Percentiles rank a stretch among this genome's conserved stretches.
Evolutionary conservation across 2,329 filamentous ascomycete genomes (phyloP).

Genomic region (Aspergillus hortae): DNA sequence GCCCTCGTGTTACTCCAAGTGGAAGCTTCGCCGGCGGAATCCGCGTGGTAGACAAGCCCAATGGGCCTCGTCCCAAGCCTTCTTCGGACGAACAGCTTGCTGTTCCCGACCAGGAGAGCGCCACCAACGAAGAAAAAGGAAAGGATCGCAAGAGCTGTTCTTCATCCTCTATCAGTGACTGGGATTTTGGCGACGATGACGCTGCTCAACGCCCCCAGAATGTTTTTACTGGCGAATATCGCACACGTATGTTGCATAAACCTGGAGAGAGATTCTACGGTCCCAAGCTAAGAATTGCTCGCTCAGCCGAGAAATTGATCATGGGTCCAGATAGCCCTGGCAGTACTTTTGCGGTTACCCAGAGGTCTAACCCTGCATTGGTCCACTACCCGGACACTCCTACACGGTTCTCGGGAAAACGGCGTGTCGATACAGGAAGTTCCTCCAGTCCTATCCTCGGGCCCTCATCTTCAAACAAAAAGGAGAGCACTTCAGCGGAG

Average conservation of each 20-base stretch:
- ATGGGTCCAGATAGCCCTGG: slow-evolving; percentile 16
- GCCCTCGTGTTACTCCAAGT: neutral
- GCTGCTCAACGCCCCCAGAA: slow-evolving; percentile 6
- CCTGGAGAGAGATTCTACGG: slow-evolving; percentile 12
- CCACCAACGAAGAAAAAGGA: neutral
- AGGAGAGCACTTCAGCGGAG: neutral
- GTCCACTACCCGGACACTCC: slow-evolving; percentile 1
- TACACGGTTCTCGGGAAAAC: neutral
- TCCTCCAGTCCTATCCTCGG: neutral
- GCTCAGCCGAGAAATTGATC: slow-evolving; percentile 25
- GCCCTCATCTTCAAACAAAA: neutral
- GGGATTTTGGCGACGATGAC: slow-evolving; percentile 32
- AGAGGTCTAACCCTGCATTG: neutral
- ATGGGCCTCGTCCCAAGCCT: slow-evolving; percentile 7
- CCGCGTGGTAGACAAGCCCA: slow-evolving; percentile 8
- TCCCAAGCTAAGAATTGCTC: slow-evolving; percentile 24
- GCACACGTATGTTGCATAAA: slow-evolving; percentile 6
- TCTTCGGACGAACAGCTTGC: neutral
- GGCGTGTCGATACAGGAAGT: neutral
- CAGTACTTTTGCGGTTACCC: neutral
- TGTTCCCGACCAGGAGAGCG: neutral
- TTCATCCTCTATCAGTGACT: slow-evolving; percentile 7
- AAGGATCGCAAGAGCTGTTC: neutral
- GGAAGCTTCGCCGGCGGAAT: slow-evolving; percentile 4
- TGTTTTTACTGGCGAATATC: slow-evolving; percentile 24